A percentile compares a stretch with the other conserved stretches of the same genome.
phyloP scores from a whole-genome alignment of 1,284 basidiomycete genomes.

The Apiotrichum laibachii region DNA sequence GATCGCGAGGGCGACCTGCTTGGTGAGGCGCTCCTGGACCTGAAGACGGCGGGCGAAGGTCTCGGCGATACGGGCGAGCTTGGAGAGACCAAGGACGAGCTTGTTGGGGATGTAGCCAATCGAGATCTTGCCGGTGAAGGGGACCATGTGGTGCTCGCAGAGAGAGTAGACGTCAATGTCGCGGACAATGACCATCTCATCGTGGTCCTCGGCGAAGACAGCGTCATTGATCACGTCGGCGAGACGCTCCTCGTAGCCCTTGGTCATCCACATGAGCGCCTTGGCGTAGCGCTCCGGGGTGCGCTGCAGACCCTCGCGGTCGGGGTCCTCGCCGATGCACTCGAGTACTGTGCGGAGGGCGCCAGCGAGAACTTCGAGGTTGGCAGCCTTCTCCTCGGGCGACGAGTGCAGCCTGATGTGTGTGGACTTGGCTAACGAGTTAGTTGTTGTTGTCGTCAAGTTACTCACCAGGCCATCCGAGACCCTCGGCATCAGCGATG shows the following conservation, averaged over 20 bases:
- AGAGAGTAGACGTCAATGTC: conserved; percentile 97
- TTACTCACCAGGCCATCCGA: conserved; percentile 85
- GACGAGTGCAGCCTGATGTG: conserved; percentile 77
- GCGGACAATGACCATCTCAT: conserved; percentile 98
- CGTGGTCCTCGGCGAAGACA: conserved; percentile 98
- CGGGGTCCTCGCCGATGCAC: conserved; percentile 97
- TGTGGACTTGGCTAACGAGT: conserved; percentile 75
- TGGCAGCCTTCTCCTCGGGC: conserved; percentile 64
- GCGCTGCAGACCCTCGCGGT: conserved; percentile 81
- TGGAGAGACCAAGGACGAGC: conserved; percentile 93
- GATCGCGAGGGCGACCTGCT: conserved; percentile 94
- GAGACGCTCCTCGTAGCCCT: conserved; percentile 93
- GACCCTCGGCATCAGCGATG: conserved; percentile 78
- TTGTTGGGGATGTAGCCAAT: conserved; percentile 95
- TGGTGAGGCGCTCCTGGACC: conserved; percentile 96
- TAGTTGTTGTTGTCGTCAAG: background rate
- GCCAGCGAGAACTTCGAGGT: conserved; percentile 72
- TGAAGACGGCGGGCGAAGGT: conserved; percentile 93
- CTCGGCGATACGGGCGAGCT: conserved; percentile 95
- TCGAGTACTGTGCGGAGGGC: conserved; percentile 92
- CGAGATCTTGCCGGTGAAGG: conserved; percentile 89
- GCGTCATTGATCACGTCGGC: conserved; percentile 97
- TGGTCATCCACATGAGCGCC: conserved; percentile 98
- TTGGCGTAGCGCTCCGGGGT: conserved; percentile 97
- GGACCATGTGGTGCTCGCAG: conserved; percentile 98